Evolutionary conservation across 805 yeast species (phyloP).

Genomic region (Candida tibetensis): DNA sequence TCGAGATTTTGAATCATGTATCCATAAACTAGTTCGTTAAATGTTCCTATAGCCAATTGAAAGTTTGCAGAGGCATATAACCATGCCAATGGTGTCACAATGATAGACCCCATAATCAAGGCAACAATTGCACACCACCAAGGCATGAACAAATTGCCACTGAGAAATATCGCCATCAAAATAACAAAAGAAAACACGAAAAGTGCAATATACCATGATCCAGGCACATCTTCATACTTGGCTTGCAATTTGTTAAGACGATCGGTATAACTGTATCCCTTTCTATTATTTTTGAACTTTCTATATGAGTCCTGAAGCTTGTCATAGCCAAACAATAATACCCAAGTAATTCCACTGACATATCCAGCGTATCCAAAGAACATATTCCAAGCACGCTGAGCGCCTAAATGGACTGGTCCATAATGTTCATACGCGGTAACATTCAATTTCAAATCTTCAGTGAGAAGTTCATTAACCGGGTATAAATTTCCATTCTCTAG

Average conservation of each 20-base stretch:
- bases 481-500: conserved; percentile 36
- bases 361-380: conserved; percentile 55
- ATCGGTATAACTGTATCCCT: conserved; percentile 27
- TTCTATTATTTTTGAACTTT: conserved; percentile 6
- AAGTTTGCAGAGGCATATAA: conserved; percentile 50
- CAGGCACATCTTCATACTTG: conserved; percentile 41
- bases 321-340: conserved; percentile 35
- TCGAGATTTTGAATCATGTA: conserved; percentile 36
- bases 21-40: conserved; percentile 50
- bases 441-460: conserved; percentile 39
- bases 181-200: conserved; percentile 36
- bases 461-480: conserved; percentile 42
- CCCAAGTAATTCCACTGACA: conserved; percentile 47
- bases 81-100: conserved; percentile 50
- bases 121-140: conserved; percentile 47
- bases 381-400: conserved; percentile 49
- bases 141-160: conserved; percentile 38
- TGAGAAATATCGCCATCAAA: conserved; percentile 30
- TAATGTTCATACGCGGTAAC: conserved; percentile 42
- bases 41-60: conserved; percentile 51
- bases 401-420: conserved; percentile 48
- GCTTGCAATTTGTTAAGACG: conserved; percentile 42
- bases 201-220: conserved; percentile 38
- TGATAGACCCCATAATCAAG: conserved; percentile 40
- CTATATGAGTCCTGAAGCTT: conserved; percentile 18